Base-by-base conservation (phyloP, 139 green algal genomes). In the Chlamydomonas asymmetrica region DNA sequence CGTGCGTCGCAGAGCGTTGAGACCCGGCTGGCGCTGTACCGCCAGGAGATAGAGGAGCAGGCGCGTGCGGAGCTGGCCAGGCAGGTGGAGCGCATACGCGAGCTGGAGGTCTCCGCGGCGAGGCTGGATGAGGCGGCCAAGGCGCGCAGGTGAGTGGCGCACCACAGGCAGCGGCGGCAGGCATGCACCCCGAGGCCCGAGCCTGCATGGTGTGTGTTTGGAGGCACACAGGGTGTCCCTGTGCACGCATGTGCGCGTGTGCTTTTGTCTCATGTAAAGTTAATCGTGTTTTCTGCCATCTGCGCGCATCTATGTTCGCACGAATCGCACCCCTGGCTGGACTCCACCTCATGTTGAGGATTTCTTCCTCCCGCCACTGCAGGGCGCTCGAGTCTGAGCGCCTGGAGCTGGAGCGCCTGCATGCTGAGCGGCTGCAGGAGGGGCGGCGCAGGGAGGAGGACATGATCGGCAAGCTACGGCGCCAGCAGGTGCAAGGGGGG, bases 41-140 rank as follows among this genome's bases (percentile, higher is more conserved):
- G 80, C 31, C 64, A 73, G 57, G 76, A 90, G 79, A 63, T 84
- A 25, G 85, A 90, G 63, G 78, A 87, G 66, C 78, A 87, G 64
- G 73, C 76, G 13, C 52, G 62, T 5, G 71, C 66, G 0, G 85
- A 90, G 40, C 61, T 90, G 50, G 63, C 73, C 35, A 71, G 74
- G 25, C 75, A 88, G 72, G 83, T 92, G 37, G 76, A 80, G 64
- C 88, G 88, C 31, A 78, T 92, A 8, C 79, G 85, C 4, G 82
- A 88, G 49, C 72, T 91, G 38, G 88, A 92, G 77, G 64, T 89
- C 10, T 70, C 78, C 2, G 66, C 76, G 25, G 83, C 79, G 10
- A 65, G 85, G 6, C 67, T 88, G 60, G 85, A 92, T 49, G 88
- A 88, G 69, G 85, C 82, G 16, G 70, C 80, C 34, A 85, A 82